Evolutionary conservation across 495 filamentous ascomycete genomes (phyloP).

Genomic region (Penicillium turbatum): DNA sequence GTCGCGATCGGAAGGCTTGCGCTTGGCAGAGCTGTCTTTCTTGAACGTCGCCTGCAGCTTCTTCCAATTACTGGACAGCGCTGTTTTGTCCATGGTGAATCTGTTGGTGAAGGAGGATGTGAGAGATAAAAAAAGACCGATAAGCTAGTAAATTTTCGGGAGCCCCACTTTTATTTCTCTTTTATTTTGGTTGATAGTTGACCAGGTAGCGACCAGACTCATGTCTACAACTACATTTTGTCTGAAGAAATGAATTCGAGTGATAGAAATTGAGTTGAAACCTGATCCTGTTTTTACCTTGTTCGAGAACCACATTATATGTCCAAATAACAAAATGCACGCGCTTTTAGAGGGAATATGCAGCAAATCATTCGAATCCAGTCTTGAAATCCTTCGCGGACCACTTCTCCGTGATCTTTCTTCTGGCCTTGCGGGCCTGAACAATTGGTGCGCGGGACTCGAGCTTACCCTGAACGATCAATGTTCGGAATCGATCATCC

Average conservation of each 20-base stretch:
- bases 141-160: constrained; percentile 14
- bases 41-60: constrained; percentile 64
- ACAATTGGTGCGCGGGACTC: constrained; percentile 73
- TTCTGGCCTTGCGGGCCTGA: constrained; percentile 74
- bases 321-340: constrained; percentile 28
- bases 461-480: constrained; percentile 83
- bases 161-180: constrained; percentile 10
- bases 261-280: constrained; percentile 1
- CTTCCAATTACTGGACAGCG: constrained; percentile 65
- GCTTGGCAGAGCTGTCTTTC: constrained; percentile 42
- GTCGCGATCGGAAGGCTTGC: constrained; percentile 37
- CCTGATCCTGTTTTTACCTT: background rate
- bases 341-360: constrained; percentile 24
- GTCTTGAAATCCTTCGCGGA: constrained; percentile 86
- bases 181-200: background rate
- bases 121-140: constrained; percentile 11
- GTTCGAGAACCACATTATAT: constrained; percentile 20
- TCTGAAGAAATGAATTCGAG: background rate
- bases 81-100: constrained; percentile 42
- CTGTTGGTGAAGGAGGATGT: constrained; percentile 7
- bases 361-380: constrained; percentile 30
- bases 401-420: constrained; percentile 89
- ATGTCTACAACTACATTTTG: background rate
- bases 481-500: constrained; percentile 83
- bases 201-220: background rate